Evolutionary conservation across 2,329 filamentous ascomycete genomes (phyloP).

Genomic region (Penicillium griseofulvum): DNA sequence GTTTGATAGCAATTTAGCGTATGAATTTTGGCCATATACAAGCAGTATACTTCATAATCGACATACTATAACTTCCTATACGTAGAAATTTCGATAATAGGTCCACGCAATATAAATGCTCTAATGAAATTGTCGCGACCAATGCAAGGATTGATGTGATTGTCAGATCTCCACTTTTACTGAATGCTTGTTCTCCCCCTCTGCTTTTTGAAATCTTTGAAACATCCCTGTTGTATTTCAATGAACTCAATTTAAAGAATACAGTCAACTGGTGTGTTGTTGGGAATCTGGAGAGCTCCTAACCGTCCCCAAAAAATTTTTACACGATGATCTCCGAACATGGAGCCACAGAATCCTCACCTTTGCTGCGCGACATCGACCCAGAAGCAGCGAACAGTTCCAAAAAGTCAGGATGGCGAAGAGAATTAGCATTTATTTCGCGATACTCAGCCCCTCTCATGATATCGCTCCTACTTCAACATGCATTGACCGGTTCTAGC

Average conservation of each 20-base stretch:
- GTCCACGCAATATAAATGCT: neutral
- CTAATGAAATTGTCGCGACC: neutral
- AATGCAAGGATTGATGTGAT: constrained; percentile 1
- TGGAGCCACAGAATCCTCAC: constrained; percentile 4
- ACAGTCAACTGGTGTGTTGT: neutral
- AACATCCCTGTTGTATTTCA: neutral
- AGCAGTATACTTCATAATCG: neutral
- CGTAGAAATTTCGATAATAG: neutral
- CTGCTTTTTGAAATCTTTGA: neutral
- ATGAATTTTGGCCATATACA: neutral
- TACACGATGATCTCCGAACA: constrained; percentile 1
- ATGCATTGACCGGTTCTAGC: constrained; percentile 71
- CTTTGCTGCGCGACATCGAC: constrained; percentile 3
- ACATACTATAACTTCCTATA: no score
- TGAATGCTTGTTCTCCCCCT: neutral
- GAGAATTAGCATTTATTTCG: constrained; percentile 71
- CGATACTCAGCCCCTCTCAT: constrained; percentile 67
- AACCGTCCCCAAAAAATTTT: neutral
- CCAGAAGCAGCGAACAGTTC: neutral
- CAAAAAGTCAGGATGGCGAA: constrained; percentile 7
- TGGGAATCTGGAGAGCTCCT: neutral
- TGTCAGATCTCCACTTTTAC: neutral
- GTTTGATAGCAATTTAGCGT: neutral
- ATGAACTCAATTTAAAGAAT: neutral
- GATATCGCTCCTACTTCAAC: constrained; percentile 70